A percentile compares a stretch with the other conserved stretches of the same genome.
phyloP scores from a whole-genome alignment of 169 alveolate genomes.

The Cystoisospora suis region DNA sequence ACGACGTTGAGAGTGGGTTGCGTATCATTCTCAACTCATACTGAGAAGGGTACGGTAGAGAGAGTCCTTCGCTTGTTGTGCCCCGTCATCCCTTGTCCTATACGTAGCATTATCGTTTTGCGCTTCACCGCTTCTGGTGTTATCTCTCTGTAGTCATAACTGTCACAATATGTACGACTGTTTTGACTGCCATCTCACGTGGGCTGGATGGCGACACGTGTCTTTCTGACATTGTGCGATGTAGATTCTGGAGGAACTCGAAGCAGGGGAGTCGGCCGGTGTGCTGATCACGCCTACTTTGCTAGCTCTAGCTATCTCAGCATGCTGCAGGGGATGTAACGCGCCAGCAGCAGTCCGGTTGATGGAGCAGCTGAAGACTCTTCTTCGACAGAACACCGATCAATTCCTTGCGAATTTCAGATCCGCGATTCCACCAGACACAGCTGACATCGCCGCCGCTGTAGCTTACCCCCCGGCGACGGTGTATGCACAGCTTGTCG shows the following conservation, averaged over 20 bases:
- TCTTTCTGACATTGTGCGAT: too few relatives aligned
- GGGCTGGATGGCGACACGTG: too few relatives aligned
- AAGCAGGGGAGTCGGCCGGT: background rate
- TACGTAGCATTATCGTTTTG: too few relatives aligned
- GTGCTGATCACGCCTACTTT: background rate
- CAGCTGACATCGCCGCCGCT: conserved; percentile 6
- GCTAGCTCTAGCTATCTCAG: background rate
- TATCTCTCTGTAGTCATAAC: too few relatives aligned
- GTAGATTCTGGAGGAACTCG: background rate
- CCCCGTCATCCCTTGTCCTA: too few relatives aligned
- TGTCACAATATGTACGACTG: too few relatives aligned
- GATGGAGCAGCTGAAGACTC: conserved; percentile 13
- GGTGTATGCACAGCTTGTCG: conserved; percentile 27
- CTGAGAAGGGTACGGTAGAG: too few relatives aligned
- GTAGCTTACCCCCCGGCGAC: conserved; percentile 7
- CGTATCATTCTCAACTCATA: too few relatives aligned
- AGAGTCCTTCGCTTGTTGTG: too few relatives aligned
- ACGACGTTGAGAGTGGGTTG: too few relatives aligned
- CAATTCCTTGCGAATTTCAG: background rate
- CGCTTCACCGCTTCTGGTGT: too few relatives aligned
- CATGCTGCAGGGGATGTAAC: conserved; percentile 14
- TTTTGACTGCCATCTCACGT: too few relatives aligned
- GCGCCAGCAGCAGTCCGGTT: conserved; percentile 3
- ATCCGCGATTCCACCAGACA: background rate
- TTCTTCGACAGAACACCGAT: background rate